Base-by-base conservation (phyloP, 495 filamentous ascomycete species). In the Penicillium atrosanguineum region DNA sequence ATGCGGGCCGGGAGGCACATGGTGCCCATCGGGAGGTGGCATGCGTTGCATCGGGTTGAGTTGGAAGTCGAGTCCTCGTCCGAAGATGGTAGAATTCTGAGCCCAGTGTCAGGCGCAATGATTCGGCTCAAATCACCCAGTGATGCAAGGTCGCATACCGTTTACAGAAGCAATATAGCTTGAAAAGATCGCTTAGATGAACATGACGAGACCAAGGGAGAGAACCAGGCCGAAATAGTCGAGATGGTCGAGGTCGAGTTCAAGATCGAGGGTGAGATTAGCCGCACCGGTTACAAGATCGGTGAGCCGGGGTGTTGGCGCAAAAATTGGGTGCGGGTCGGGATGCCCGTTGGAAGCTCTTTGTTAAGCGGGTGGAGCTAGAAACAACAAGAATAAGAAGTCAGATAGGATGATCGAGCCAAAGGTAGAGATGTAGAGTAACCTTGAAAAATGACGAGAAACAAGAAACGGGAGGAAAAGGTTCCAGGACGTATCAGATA, bases 31-130 rank as follows among this genome's bases (percentile, higher is more conserved):
- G 43, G 62, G 60, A 15, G 60, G 67, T 9, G 69, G 69, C 44
- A 69, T 68, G 43, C 68, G 72, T 60, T 64, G 69, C 69, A 70
- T 71, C 40, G 58, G 53, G 29, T 57, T 45, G 7, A 34, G 53
- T 42, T 23, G 31, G 45, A 44, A 51, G 59, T 44, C 47, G 53
- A 48, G 63, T 46, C 39, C 19, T 15, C n/a, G 46, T 40, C 46
- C 40, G 43, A 20, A 42, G 57, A 52, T 43, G 52, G 28, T 4
- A 26, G 48, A 34, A 14, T 46, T 58, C 55, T 55, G 37, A 36
- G 38, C 38, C 40, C 25, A 23, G 23, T 40, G 59, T 58, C 41
- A 62, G 46, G 54, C 54, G 43, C 57, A 52, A 48, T 25, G n/a
- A 18, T 20, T 53, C 39, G 23, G 28, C 43, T 26, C 45, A 34